Evolutionary conservation across 257 asterid species (phyloP), one percentile per base, ranked within the genome.

Genomic region (Nicotiana tabacum): DNA sequence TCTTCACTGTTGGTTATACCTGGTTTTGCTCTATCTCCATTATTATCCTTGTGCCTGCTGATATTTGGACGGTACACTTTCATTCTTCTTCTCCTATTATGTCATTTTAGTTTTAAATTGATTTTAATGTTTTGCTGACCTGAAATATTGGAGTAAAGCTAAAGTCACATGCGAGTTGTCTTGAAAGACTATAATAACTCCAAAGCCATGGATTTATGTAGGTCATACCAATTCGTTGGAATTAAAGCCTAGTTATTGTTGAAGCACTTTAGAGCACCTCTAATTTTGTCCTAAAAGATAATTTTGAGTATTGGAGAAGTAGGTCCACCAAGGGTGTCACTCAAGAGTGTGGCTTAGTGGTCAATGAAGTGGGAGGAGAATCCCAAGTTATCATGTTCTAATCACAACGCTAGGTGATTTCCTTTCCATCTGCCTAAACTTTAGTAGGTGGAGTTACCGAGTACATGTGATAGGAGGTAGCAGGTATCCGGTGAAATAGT

Each of bases 41-140:
- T 87, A 96, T 96, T 89, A 90, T 93, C 90, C 98, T 96, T n/a
- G 99, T 96, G 29, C 99, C 99, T 7, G 99, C 99, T 55, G 99
- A 96, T 84, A 92, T 96, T 88, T 96, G 98, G 99, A 93, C 98
- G 94, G 99, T 96, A 90, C 79, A 4, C 74, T 86, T 51, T 13
- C 16, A 15, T 51, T 11, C 12, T 24, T 24, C 4, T 53, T 68
- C 57, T 43, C 78, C 60, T 83, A 80, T 35, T 84, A 4, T 8
- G 32, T 24, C 29, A 57, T 17, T 72, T 46, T 77, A 18, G 16
- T 18, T 58, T 43, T 27, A 46, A 11, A 13, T 82, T 35, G 35
- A 12, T 85, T 18, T 16, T 37, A 3, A 43, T 30, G 7, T 29
- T 61, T 62, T 64, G 68, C 3, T 60, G 32, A 33, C 51, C n/a